These are phyloP conservation scores for Diaporthe amygdali DNA, from an alignment of 2,329 filamentous ascomycete species.

Conservation along the genomic window DNA sequence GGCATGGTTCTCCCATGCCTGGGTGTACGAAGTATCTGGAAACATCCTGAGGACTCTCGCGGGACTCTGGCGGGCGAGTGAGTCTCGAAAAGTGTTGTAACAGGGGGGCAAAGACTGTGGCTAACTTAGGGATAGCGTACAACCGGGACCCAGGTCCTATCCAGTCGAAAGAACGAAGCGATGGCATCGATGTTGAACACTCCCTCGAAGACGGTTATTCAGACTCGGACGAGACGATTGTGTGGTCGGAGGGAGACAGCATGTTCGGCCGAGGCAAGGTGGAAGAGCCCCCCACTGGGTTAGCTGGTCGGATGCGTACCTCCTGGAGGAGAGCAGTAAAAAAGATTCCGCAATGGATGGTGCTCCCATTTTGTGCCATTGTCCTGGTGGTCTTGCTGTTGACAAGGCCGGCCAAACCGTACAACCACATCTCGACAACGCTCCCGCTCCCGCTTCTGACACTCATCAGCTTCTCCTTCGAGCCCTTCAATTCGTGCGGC, in stretches of 20 bases:
- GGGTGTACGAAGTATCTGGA: slow-evolving; percentile 4
- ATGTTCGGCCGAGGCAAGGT: neutral
- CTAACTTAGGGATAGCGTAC: neutral
- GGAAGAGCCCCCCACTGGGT: neutral
- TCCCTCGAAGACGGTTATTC: neutral
- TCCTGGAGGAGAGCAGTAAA: neutral
- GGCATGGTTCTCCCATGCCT: slow-evolving; percentile 9
- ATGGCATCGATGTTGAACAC: neutral
- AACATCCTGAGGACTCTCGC: slow-evolving; percentile 2
- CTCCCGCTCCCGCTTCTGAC: slow-evolving; percentile 37
- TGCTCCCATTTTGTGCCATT: neutral
- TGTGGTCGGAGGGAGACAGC: slow-evolving; percentile 1
- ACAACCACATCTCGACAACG: slow-evolving; percentile 37
- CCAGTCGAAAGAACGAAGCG: neutral
- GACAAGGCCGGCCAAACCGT: slow-evolving; percentile 35
- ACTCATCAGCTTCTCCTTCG: slow-evolving; percentile 29
- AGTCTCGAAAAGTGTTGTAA: neutral
- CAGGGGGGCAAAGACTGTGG: neutral
- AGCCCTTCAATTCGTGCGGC: slow-evolving; percentile 32
- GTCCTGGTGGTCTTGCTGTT: neutral
- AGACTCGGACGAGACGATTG: slow-evolving; percentile 7
- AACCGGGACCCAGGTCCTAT: neutral
- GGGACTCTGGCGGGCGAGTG: slow-evolving; percentile 4
- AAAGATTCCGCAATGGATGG: neutral
- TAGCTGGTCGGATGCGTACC: neutral